phyloP scores from a whole-genome alignment of 768 basidiomycete genomes.

The Collybia sordida region DNA sequence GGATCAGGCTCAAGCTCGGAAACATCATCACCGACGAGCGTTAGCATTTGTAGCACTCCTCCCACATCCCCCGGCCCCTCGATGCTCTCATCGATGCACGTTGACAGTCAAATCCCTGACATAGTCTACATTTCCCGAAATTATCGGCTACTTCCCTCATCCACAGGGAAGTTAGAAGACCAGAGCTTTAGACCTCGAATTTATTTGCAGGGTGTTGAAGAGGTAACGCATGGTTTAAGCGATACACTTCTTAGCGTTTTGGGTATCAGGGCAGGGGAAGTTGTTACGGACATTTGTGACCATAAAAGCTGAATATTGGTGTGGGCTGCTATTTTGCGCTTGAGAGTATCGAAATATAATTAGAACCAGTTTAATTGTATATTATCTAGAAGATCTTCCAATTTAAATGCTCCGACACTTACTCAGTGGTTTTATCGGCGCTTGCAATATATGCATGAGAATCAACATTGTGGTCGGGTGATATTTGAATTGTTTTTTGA shows the following conservation, averaged over 20 bases:
- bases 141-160: constrained; percentile 38
- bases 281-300: constrained; percentile 34
- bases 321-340: not conserved
- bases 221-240: constrained; percentile 38
- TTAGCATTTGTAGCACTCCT: constrained; percentile 20
- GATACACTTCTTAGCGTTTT: constrained; percentile 49
- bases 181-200: constrained; percentile 21
- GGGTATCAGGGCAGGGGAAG: constrained; percentile 43
- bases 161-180: constrained; percentile 6
- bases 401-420: too few species aligned
- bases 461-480: too few species aligned
- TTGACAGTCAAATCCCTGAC: constrained; percentile 12
- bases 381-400: too few species aligned
- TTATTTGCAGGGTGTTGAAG: constrained; percentile 37
- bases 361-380: too few species aligned
- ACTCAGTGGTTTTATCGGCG: too few species aligned
- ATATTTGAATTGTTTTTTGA: too few species aligned
- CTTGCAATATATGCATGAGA: too few species aligned
- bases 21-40: constrained; percentile 14
- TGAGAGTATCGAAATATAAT: not conserved
- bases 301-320: constrained; percentile 11
- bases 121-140: constrained; percentile 37
- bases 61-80: constrained; percentile 22
- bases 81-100: constrained; percentile 11
- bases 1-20: not conserved